phyloP scores from a whole-genome alignment of 495 filamentous ascomycete genomes.

The Lophium mytilinum region DNA sequence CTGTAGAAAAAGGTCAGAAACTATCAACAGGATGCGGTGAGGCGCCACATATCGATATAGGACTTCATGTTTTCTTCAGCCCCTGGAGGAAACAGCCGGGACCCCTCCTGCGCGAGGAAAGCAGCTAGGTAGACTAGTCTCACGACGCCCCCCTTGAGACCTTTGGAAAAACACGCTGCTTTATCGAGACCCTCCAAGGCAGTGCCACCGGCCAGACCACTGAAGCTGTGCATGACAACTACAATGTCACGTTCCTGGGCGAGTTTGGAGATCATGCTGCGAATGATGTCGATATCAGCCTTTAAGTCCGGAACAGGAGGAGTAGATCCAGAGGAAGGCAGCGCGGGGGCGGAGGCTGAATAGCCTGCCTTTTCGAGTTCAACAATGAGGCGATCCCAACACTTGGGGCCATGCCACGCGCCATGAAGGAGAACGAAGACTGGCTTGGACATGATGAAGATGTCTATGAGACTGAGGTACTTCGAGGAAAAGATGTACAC shows the following conservation, averaged over 20 bases:
- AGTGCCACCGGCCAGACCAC: constrained; percentile 35
- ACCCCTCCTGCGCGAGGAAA: constrained; percentile 13
- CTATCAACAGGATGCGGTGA: too few relatives aligned
- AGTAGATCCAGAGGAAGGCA: constrained; percentile 38
- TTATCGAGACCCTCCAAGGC: constrained; percentile 39
- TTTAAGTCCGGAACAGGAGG: constrained; percentile 26
- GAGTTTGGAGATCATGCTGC: constrained; percentile 19
- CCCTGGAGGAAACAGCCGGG: not conserved
- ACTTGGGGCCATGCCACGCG: constrained; percentile 39
- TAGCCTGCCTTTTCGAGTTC: constrained; percentile 34
- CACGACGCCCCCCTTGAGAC: constrained; percentile 36
- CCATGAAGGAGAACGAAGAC: constrained; percentile 41
- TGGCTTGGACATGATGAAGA: constrained; percentile 7
- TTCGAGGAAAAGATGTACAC: too few relatives aligned
- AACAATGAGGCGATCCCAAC: constrained; percentile 31
- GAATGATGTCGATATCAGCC: constrained; percentile 31
- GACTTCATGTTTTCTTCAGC: constrained; percentile 2
- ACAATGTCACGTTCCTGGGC: constrained; percentile 34
- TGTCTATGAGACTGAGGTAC: too few relatives aligned
- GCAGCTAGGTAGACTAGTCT: constrained; percentile 12
- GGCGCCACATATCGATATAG: not conserved
- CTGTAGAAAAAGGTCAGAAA: not conserved
- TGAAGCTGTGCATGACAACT: constrained; percentile 39
- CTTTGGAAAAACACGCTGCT: constrained; percentile 24
- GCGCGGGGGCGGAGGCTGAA: constrained; percentile 31